Evolutionary conservation across 148 eudicot species (phyloP), one percentile per base, ranked within the genome.

Genomic region (Vaccinium corymbosum): DNA sequence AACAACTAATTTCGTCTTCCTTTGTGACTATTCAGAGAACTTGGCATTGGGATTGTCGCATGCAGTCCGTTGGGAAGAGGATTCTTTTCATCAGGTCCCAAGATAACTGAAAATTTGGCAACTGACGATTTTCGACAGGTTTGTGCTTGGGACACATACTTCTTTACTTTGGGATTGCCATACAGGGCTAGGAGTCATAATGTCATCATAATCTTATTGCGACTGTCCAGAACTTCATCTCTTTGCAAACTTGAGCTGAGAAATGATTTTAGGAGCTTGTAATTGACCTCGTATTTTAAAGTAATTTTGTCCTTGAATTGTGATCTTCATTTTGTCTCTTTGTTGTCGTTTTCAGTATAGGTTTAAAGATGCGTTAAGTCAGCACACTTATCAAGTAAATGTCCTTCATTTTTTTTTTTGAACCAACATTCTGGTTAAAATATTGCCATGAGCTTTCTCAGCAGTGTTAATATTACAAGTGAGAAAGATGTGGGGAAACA

Each of bases 41-140:
- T 83, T 25, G 85, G 85, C 73, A 83, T 83, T 48, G 85, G 85
- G 59, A 83, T 83, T 49, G 85, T 84, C 2, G 51, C 76, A 50
- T 84, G 78, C 50, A 64, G 76, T 8, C 85, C 85, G 1, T 29
- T 84, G 15, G 82, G 81, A 51, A 51, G 77, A 49, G 85, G 85
- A 68, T 84, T 84, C 74, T 62, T 84, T 9, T 49, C 81, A 13
- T 22, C 42, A 1, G 81, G 80, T 61, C 42, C 59, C 19, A 84
- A 84, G 76, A 27, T 84, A 0, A n/a, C 14, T 27, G 85, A 78
- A 32, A 64, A 0, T 19, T 29, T 10, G 16, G 0, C 85, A 46
- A 29, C n/a, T 50, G 29, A 51, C 6, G 85, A 78, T 22, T 46
- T 51, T 7, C 81, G 81, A 1, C 50, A 64, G 85, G 85, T 84